Evolutionary conservation across 148 eudicot genomes (phyloP), one percentile per base, ranked within the genome.

Genomic region (Cornus suecica): DNA sequence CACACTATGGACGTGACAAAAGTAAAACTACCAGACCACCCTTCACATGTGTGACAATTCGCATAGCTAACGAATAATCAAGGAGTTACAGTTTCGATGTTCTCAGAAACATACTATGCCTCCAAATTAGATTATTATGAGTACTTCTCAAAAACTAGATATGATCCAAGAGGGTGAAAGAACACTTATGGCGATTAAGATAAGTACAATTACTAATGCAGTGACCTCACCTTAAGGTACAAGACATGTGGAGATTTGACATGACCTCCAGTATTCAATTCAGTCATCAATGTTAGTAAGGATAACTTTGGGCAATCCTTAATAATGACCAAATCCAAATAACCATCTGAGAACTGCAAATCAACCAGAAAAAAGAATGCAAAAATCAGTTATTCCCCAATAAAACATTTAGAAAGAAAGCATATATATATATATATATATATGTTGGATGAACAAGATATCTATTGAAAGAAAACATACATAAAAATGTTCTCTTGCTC

Each of bases 311-410:
- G 88, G 79, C 88, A 86, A 60, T 86, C 80, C 79, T 81, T 88
- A 2, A 88, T 83, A 48, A 95, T 71, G 54, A 92, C 83, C 83
- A 95, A 81, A 83, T 95, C 99, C 82, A 95, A 80, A 83, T 71
- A 91, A 63, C 99, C 99, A 85, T 95, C 99, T 67, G 96, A 87
- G 82, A 95, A 95, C 99, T 92, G 92, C 86, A 88, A 20, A 79
- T 71, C 27, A 73, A 78, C 54, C 76, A 71, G 48, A 48, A 74
- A 45, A 63, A 16, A 28, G 62, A 60, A 80, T 31, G 58, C 8
- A 48, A 48, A 72, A 68, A 37, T 62, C 32, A 73, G 26, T 16
- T 9, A 62, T 23, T 32, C 68, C n/a, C 31, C 23, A 14, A 22
- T n/a, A 24, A 34, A 37, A 62, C 68, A 62, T 37, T 37, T 3